Evolutionary conservation across 345 rosid genomes (phyloP).

Genomic region (Lagerstroemia speciosa): DNA sequence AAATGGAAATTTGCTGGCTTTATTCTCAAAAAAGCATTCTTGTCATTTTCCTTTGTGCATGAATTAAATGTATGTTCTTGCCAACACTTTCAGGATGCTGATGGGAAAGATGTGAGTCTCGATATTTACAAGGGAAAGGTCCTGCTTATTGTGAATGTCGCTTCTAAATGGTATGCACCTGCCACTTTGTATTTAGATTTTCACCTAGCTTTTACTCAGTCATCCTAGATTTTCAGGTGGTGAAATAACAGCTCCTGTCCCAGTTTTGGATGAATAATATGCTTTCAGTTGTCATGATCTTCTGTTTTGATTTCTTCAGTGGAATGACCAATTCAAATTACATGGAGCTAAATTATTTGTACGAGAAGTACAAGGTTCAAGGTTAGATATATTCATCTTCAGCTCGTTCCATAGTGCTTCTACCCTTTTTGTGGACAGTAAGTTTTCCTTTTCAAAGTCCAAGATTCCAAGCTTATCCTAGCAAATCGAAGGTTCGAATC

Average conservation of each 20-base stretch:
- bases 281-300: neutral
- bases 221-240: neutral
- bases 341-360: conserved; percentile 57
- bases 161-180: conserved; percentile 47
- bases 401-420: neutral
- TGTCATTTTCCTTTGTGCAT: neutral
- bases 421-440: neutral
- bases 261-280: neutral
- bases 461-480: neutral
- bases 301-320: conserved; percentile 30
- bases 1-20: neutral
- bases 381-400: conserved; percentile 31
- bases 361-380: conserved; percentile 68
- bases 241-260: neutral
- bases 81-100: conserved; percentile 36
- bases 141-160: conserved; percentile 59
- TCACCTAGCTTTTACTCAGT: neutral
- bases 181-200: neutral
- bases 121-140: conserved; percentile 50
- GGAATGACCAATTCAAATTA: conserved; percentile 89
- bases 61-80: neutral
- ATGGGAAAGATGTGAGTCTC: conserved; percentile 44
- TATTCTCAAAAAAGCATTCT: neutral
- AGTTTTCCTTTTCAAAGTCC: neutral
- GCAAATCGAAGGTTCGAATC: neutral